Base-by-base conservation (phyloP, 169 alveolate species). In the Toxoplasma gondii region DNA sequence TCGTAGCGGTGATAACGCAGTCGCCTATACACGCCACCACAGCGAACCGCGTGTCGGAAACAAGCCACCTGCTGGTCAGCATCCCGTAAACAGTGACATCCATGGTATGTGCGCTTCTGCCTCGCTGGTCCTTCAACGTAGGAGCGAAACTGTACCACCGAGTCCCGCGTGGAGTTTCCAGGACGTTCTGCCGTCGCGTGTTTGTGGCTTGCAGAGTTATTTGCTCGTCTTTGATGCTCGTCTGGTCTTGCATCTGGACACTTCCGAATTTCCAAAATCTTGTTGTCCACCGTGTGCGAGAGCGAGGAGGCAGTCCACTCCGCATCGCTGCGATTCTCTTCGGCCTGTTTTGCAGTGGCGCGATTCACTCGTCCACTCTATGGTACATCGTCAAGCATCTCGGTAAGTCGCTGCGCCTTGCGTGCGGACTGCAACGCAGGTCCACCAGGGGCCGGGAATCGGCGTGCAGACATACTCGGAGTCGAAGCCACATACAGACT, bases 161-260 rank as follows among this genome's bases (percentile, higher is more conserved):
- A 49, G 4, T 49, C 58, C 22, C 58, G 58, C 1, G 58, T 49
- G 58, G 58, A 49, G 58, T 49, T 12, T 17, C 58, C 58, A 12
- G 58, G 58, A 49, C 27, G 58, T 49, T 49, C 58, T 49, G 58
- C 58, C 22, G 12, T 49, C 27, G 24, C 78, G 0, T 10, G 29
- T 24, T 64, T 64, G 41, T 39, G 41, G 41, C 41, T 64, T 64
- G 16, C 92, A 87, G 92, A 24, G 49, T 45, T n/a, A 87, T 87
- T 45, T 43, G 92, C 92, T 49, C 92, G n/a, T 44, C 45, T 29
- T 54, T 87, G 81, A 88, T 95, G 69, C 53, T 91, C 45, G 54
- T 88, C 53, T 95, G 96, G 96, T 93, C 96, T 38, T 38, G 87
- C 92, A 90, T 95, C 74, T 95, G 96, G 96, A 95, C 96, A 16